Evolutionary conservation across 495 filamentous ascomycete genomes (phyloP).

Genomic region (Aspergillus homomorphus): DNA sequence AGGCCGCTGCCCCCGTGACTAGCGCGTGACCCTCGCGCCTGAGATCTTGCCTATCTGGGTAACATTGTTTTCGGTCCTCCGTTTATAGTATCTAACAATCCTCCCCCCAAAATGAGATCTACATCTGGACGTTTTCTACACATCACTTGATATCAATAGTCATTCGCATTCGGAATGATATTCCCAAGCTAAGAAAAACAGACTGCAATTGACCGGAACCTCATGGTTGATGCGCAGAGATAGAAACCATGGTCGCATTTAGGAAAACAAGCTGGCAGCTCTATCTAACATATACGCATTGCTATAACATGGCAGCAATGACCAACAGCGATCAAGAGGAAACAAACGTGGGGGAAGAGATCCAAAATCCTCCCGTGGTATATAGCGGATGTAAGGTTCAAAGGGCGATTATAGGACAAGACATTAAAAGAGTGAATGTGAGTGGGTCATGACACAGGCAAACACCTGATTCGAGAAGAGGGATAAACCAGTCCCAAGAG

Average conservation of each 20-base stretch:
- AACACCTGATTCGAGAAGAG: slow-evolving; percentile 3
- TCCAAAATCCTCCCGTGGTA: slow-evolving; percentile 20
- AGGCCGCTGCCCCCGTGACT: slow-evolving; percentile 21
- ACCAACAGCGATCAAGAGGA: slow-evolving; percentile 1
- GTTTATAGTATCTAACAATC: neutral
- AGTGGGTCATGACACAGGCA: slow-evolving; percentile 23
- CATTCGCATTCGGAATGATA: neutral
- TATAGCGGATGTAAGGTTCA: slow-evolving; percentile 17
- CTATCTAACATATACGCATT: neutral
- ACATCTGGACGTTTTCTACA: neutral
- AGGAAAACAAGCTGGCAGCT: neutral
- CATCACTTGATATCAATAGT: neutral
- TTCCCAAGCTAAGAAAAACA: neutral
- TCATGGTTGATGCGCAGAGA: neutral
- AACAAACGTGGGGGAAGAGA: slow-evolving; percentile 11
- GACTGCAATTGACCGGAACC: neutral
- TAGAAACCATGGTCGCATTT: neutral
- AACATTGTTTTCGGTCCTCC: neutral
- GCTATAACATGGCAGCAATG: slow-evolving; percentile 8
- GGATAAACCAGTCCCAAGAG: slow-evolving; percentile 9
- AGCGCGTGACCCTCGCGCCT: slow-evolving; percentile 16
- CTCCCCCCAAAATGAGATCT: neutral
- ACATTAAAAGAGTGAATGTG: slow-evolving; percentile 25
- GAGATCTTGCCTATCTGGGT: slow-evolving; percentile 12
- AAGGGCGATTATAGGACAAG: slow-evolving; percentile 4